Evolutionary conservation across 345 rosid genomes (phyloP).

Genomic region (Aquilaria yunnanensis): DNA sequence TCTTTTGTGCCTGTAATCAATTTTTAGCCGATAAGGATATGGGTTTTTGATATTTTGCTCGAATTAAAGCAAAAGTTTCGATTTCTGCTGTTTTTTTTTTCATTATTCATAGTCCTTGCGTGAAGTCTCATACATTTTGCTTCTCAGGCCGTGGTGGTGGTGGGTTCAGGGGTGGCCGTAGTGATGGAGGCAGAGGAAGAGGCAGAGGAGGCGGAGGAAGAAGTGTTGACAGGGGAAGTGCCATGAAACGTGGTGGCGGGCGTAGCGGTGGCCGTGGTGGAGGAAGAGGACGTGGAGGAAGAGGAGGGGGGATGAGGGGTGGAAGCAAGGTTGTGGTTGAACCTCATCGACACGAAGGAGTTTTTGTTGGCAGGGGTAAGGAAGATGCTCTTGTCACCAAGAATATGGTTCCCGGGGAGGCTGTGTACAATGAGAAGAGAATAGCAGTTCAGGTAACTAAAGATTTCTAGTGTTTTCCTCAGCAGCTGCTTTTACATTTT

Average conservation of each 20-base stretch:
- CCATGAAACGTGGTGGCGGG: conserved; percentile 29
- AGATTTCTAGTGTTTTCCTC: no score
- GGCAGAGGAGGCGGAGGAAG: conserved; percentile 42
- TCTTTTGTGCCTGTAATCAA: no score
- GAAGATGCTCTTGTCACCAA: conserved; percentile 92
- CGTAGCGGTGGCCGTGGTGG: conserved; percentile 34
- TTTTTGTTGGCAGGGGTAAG: conserved; percentile 86
- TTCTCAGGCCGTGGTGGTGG: no score
- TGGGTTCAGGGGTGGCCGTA: conserved; percentile 32
- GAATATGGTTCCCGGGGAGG: conserved; percentile 87
- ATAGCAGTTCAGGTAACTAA: conserved; percentile 65
- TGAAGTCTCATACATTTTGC: no score
- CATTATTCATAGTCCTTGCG: no score
- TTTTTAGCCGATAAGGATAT: no score
- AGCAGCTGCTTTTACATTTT: not conserved
- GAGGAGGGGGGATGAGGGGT: conserved; percentile 83
- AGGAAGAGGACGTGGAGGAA: conserved; percentile 45
- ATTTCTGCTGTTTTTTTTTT: no score
- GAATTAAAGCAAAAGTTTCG: no score
- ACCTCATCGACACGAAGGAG: conserved; percentile 87
- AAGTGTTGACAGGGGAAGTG: conserved; percentile 35
- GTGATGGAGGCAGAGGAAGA: conserved; percentile 34
- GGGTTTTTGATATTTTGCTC: no score
- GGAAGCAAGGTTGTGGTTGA: conserved; percentile 80
- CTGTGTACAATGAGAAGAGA: conserved; percentile 95